phyloP scores from a whole-genome alignment of 2,329 filamentous ascomycete species.

The Epichloe sibirici region DNA sequence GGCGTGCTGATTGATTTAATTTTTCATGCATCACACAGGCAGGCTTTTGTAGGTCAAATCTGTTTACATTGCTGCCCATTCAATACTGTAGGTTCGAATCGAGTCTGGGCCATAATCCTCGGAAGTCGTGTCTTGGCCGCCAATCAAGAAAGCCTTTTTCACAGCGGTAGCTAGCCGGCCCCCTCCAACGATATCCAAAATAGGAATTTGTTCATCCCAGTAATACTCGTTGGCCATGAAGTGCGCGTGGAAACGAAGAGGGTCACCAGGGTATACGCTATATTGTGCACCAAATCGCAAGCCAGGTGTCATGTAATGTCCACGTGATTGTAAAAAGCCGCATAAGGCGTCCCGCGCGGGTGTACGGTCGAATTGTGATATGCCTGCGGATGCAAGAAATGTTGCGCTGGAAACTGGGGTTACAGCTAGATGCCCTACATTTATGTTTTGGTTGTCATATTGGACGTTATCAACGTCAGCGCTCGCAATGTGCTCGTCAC shows the following conservation, averaged over 20 bases:
- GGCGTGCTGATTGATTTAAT: too few relatives aligned
- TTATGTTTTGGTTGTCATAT: background rate
- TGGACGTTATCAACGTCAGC: background rate
- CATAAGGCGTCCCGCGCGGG: constrained; percentile 45
- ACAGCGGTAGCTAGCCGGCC: constrained; percentile 86
- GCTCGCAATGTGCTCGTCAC: background rate
- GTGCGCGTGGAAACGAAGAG: constrained; percentile 88
- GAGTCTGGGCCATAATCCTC: constrained; percentile 21
- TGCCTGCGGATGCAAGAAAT: constrained; percentile 14
- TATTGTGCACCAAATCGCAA: constrained; percentile 91
- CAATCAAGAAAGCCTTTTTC: constrained; percentile 89
- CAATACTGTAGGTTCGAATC: constrained; percentile 69
- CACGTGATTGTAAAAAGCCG: constrained; percentile 62
- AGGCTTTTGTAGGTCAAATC: background rate
- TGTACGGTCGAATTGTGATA: constrained; percentile 6
- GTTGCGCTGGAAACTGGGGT: constrained; percentile 25
- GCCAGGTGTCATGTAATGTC: constrained; percentile 83
- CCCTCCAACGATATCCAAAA: constrained; percentile 76
- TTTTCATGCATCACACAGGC: background rate
- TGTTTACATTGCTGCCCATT: constrained; percentile 83
- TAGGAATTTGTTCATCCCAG: constrained; percentile 79
- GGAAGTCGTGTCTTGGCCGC: constrained; percentile 43
- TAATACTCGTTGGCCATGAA: constrained; percentile 73
- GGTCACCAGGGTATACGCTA: constrained; percentile 90
- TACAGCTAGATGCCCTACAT: background rate